Conservation (phyloP, 164 flowering plant species). For the Nymphaea colorata region DNA sequence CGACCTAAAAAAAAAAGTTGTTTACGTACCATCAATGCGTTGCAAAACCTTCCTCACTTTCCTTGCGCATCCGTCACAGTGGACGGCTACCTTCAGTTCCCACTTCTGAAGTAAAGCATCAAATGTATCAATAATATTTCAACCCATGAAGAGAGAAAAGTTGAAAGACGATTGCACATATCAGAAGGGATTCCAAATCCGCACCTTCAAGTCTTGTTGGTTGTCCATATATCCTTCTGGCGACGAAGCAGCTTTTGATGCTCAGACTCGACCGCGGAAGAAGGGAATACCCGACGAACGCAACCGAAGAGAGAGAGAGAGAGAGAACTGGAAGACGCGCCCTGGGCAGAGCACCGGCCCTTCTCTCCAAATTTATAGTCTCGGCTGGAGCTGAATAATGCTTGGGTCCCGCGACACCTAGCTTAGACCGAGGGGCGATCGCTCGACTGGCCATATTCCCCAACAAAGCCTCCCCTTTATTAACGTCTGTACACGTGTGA, state of each 20-base stretch:
- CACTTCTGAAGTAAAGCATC: slow-evolving; percentile 27
- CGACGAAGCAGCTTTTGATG: not conserved
- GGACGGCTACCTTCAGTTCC: slow-evolving; percentile 39
- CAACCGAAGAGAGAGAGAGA: not conserved
- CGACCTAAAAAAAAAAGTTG: not conserved
- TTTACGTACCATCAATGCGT: slow-evolving; percentile 29
- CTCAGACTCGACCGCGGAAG: too few species aligned
- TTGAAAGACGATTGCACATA: not conserved
- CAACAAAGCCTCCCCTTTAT: too few species aligned
- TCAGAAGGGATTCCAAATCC: not conserved
- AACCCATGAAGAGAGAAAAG: not conserved
- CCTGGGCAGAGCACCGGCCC: not conserved
- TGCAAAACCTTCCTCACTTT: slow-evolving; percentile 46
- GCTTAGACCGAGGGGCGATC: too few species aligned
- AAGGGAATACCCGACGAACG: not conserved
- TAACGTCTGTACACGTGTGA: too few species aligned
- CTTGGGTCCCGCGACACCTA: too few species aligned
- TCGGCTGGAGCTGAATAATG: too few species aligned
- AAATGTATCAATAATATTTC: not conserved
- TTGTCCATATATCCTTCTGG: not conserved
- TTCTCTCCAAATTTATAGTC: not conserved
- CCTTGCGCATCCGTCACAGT: slow-evolving; percentile 53
- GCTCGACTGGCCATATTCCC: too few species aligned
- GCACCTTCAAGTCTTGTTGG: not conserved
- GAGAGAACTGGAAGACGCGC: not conserved